phyloP scores from a whole-genome alignment of 306 rosid genomes.

The Vicia faba region DNA sequence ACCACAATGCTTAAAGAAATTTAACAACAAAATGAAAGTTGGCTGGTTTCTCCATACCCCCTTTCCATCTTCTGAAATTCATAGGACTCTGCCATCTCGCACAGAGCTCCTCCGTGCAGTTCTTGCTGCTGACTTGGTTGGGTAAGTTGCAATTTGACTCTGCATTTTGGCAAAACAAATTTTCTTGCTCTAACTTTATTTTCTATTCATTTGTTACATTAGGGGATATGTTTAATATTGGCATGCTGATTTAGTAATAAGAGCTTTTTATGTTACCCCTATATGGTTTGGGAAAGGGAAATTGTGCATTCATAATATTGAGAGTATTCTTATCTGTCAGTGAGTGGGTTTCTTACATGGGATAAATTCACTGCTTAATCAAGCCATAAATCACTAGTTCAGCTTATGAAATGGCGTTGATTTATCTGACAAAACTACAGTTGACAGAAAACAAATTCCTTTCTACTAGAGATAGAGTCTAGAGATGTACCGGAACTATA shows the following conservation, averaged over 20 bases:
- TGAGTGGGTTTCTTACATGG: not conserved
- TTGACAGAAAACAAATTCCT: too few relatives aligned
- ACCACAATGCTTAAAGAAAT: constrained; percentile 82
- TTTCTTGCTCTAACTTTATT: constrained; percentile 4
- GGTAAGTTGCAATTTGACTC: constrained; percentile 58
- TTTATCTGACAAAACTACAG: too few relatives aligned
- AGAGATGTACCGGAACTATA: too few relatives aligned
- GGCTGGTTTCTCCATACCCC: constrained; percentile 99
- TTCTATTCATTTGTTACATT: too few relatives aligned
- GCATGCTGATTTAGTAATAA: too few relatives aligned
- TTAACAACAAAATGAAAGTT: constrained; percentile 78
- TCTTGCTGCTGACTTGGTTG: constrained; percentile 94
- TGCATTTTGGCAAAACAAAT: not conserved
- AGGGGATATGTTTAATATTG: too few relatives aligned
- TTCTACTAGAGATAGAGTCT: too few relatives aligned
- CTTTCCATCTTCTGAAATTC: constrained; percentile 97
- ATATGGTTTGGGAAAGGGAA: too few relatives aligned
- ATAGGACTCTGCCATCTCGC: constrained; percentile 88
- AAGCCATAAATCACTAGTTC: not conserved
- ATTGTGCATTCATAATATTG: not conserved
- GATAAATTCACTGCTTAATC: not conserved
- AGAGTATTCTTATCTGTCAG: not conserved
- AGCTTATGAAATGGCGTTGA: not conserved
- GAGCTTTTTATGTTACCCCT: too few relatives aligned
- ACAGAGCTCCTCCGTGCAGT: constrained; percentile 84